A percentile compares a stretch with the other conserved stretches of the same genome.
phyloP scores from a whole-genome alignment of 352 stramenopile genomes.

The Globisporangium uncinulatum region DNA sequence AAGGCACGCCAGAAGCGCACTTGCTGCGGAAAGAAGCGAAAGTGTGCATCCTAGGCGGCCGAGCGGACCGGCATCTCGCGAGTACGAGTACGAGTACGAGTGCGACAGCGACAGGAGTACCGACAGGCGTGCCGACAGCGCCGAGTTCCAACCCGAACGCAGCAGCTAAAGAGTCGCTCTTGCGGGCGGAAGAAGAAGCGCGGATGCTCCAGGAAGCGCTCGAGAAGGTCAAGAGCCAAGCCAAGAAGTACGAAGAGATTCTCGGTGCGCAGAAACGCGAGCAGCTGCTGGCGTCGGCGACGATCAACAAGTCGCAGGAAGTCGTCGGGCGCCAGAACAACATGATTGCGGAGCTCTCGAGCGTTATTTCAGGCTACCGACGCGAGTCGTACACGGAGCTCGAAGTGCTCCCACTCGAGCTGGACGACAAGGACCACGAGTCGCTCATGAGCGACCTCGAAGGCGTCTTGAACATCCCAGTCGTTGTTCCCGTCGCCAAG shows the following conservation, averaged over 20 bases:
- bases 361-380: slow-evolving; percentile 67
- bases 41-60: slow-evolving; percentile 52
- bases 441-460: slow-evolving; percentile 73
- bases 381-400: slow-evolving; percentile 71
- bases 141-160: slow-evolving; percentile 12
- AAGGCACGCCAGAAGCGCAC: slow-evolving; percentile 74
- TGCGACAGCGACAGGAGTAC: neutral
- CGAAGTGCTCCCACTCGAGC: slow-evolving; percentile 48
- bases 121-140: neutral
- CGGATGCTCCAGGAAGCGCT: slow-evolving; percentile 74
- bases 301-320: slow-evolving; percentile 64
- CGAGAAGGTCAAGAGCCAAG: slow-evolving; percentile 79
- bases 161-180: slow-evolving; percentile 60
- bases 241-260: slow-evolving; percentile 83
- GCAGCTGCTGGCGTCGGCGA: slow-evolving; percentile 62
- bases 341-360: slow-evolving; percentile 67
- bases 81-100: too few species aligned
- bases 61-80: neutral
- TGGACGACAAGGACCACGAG: slow-evolving; percentile 60
- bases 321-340: slow-evolving; percentile 80
- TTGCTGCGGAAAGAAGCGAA: slow-evolving; percentile 79
- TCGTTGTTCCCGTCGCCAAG: slow-evolving; percentile 69
- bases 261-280: slow-evolving; percentile 67
- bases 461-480: slow-evolving; percentile 74
- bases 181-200: slow-evolving; percentile 65